Evolutionary conservation across 441 rosid species (phyloP).

Genomic region (Erysimum pusillum): DNA sequence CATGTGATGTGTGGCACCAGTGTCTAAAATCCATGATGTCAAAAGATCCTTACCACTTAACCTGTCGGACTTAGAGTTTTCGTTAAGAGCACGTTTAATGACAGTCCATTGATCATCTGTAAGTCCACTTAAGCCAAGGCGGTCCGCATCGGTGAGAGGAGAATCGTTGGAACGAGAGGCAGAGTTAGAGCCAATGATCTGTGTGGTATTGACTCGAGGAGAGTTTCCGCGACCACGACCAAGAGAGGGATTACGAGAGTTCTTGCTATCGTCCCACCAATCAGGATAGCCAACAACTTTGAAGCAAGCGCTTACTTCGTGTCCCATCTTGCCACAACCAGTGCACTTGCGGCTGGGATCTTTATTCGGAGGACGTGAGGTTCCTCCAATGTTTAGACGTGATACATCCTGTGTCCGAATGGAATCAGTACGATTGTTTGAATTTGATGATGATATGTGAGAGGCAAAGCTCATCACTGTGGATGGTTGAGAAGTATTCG

Average conservation of each 20-base stretch:
- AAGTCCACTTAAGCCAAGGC: too few species aligned
- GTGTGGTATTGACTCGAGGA: not conserved
- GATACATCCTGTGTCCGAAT: too few species aligned
- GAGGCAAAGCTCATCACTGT: not conserved
- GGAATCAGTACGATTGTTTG: too few species aligned
- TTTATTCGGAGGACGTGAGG: not conserved
- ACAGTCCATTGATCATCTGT: not conserved
- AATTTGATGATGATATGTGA: not conserved
- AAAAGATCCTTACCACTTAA: not conserved
- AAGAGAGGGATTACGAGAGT: not conserved
- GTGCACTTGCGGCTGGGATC: not conserved
- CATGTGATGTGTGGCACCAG: not conserved
- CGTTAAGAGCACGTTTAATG: too few species aligned
- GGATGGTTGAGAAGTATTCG: not conserved
- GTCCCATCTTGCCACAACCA: not conserved
- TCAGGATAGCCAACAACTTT: not conserved
- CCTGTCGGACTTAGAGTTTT: too few species aligned
- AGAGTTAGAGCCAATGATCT: not conserved
- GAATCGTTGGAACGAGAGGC: too few species aligned
- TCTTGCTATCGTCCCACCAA: not conserved
- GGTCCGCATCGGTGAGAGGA: too few species aligned
- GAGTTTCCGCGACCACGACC: not conserved
- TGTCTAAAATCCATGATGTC: not conserved
- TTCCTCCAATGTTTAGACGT: too few species aligned
- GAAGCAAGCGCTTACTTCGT: not conserved